phyloP scores from a whole-genome alignment of 257 asterid genomes.

The Linaria vulgaris region DNA sequence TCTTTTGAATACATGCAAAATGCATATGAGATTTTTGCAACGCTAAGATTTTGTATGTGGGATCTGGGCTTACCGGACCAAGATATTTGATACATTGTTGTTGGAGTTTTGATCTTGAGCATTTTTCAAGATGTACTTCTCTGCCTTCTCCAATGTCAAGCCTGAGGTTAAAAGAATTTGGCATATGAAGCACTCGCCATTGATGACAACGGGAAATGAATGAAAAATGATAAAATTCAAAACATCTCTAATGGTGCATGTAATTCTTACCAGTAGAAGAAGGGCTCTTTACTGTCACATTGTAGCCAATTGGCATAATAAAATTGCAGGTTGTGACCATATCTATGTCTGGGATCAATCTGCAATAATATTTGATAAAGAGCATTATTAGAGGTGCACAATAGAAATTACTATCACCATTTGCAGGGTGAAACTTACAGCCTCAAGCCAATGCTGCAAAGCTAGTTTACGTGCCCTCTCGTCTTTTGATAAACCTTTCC shows the following conservation, averaged over 20 bases:
- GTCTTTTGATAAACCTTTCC: slow-evolving; percentile 24
- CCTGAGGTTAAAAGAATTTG: slow-evolving; percentile 37
- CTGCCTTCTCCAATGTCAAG: slow-evolving; percentile 84
- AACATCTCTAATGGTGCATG: background rate
- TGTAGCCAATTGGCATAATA: slow-evolving; percentile 23
- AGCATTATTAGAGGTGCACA: background rate
- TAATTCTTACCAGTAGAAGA: slow-evolving; percentile 26
- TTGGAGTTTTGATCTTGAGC: slow-evolving; percentile 67
- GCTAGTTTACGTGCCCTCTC: slow-evolving; percentile 27
- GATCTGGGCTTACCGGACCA: slow-evolving; percentile 64
- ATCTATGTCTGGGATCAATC: slow-evolving; percentile 30
- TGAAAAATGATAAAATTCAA: background rate
- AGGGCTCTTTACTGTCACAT: slow-evolving; percentile 21
- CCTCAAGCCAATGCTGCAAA: slow-evolving; percentile 26
- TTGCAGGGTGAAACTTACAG: slow-evolving; percentile 7
- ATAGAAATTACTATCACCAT: background rate
- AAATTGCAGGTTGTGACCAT: slow-evolving; percentile 29
- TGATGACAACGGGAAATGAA: background rate
- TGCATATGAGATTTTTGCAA: background rate
- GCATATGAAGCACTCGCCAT: background rate
- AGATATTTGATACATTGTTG: slow-evolving; percentile 89
- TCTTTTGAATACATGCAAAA: background rate
- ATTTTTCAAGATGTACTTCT: slow-evolving; percentile 73
- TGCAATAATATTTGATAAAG: background rate
- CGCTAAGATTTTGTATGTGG: background rate